Conservation (phyloP, 2,329 filamentous ascomycete genomes). For the Fusarium haematococcum region DNA sequence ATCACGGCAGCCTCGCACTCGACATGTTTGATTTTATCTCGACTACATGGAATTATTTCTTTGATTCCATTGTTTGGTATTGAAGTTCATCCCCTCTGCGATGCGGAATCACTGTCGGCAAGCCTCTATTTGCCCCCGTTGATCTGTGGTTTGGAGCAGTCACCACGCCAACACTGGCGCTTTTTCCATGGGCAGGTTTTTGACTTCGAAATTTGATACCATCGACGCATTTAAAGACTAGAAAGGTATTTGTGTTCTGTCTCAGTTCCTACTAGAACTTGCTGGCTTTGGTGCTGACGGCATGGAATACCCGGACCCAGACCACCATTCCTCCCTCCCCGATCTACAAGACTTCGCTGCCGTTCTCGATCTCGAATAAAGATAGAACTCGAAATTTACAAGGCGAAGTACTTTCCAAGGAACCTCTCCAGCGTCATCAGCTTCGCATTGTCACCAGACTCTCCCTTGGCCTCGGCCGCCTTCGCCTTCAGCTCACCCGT, state of each 20-base stretch:
- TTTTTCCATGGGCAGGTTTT: not conserved
- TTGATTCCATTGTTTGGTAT: not conserved
- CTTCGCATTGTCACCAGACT: constrained; percentile 30
- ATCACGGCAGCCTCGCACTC: not conserved
- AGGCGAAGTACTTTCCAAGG: constrained; percentile 40
- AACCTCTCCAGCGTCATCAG: constrained; percentile 42
- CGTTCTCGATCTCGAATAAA: not conserved
- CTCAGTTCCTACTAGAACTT: not conserved
- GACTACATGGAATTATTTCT: not conserved
- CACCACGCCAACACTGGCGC: not conserved
- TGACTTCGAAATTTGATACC: not conserved
- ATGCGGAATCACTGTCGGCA: not conserved
- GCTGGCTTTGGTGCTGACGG: not conserved
- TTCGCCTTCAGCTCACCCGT: constrained; percentile 46
- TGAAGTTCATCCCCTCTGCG: not conserved
- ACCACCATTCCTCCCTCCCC: not conserved
- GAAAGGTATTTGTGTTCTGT: not conserved
- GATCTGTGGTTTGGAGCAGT: not conserved
- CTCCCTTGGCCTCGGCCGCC: constrained; percentile 43
- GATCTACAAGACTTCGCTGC: not conserved
- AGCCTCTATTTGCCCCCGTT: no score
- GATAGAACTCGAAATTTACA: not conserved
- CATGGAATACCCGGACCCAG: not conserved
- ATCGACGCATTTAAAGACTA: not conserved
- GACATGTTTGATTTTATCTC: not conserved